Base-by-base conservation (phyloP, 257 asterid species). In the Capsicum chinense region DNA sequence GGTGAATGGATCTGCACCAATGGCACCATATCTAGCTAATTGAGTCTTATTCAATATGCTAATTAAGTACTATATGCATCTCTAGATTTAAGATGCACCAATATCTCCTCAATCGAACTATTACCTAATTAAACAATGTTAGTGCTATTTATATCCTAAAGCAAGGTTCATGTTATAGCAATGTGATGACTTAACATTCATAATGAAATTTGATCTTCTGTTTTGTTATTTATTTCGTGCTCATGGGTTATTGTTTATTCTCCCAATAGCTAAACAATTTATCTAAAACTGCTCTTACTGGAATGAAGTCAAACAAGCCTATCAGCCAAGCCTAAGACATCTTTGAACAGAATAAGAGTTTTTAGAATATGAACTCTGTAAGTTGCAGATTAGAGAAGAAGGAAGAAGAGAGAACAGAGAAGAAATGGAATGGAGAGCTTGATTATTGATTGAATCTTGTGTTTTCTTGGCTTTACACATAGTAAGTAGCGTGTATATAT, bases 1-100 rank as follows among this genome's bases (percentile, higher is more conserved):
- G 80, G 80, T 3, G 58, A 73, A 73, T 73, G 80, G 80, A 17
- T 73, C 0, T 73, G 59, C 11, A n/a, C 16, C 37, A 73, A 73
- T 50, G 80, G 80, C 16, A 73, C 80, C n/a, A 2, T 73, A 5
- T 73, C 80, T 47, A 5, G 5, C 80, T 47, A 47, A 47, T 73
- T 62, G 15, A 62, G 9, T 62, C 68, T 7, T 1, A 57, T 14
- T 39, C 2, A 4, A 15, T 69, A 39, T 68, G 33, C 54, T 39
- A 7, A 39, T 39, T 39, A 67, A 14, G 76, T 35, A 39, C 1
- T 15, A 33, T 26, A 66, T 66, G 78, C 26, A 15, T 16, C 14
- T 16, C 33, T 35, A 67, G 9, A 35, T 37, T 67, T 44, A 13
- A 37, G 52, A 67, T 67, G 10, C 48, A 66, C 3, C 15, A 9